Base-by-base conservation (phyloP, 1,284 basidiomycete genomes). In the Microbotryum intermedium region DNA sequence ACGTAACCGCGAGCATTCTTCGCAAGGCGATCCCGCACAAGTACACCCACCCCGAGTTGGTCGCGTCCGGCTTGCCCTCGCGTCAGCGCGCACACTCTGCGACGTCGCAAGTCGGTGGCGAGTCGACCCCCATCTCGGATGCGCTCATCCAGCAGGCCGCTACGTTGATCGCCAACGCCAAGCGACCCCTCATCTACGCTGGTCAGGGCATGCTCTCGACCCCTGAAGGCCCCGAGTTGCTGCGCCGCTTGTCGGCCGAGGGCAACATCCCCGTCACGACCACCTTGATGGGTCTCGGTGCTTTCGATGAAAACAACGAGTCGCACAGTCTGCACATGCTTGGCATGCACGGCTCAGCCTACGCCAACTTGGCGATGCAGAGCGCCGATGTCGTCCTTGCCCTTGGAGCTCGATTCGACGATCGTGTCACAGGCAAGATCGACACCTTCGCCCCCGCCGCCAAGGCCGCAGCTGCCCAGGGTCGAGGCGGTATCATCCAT, bases 311-410 rank as follows among this genome's bases (percentile, higher is more conserved):
- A 80, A 82, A 81, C 61, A 83, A 91, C 76, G 84, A 86, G 59
- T 70, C 71, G 11, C 84, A 84, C 74, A 87, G 86, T 67, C 78
- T 98, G 73, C 92, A 97, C 77, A 97, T 98, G 94, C 84, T 98
- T 59, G 94, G 94, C 67, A 97, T 98, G 94, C 94, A 98, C 79
- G 95, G 95, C 6, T 86, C 85, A 18, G 92, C 93, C 2, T 97
- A 97, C 72, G 94, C 95, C 72, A 98, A 98, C 79, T 78, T 95
- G 57, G 93, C 94, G 4, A 97, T 98, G 83, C 94, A 98, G 77
- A 80, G 89, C 59, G 95, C 95, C 34, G 95, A 98, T 74, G 86
- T 98, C 55, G 90, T 98, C 78, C 94, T 98, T 69, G 94, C 93
- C 39, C 85, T 98, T 34, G 94, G 95, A 61, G 90, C 84, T 20